Evolutionary conservation across 352 stramenopile species (phyloP).

Genomic region (Pythium myriotylum): DNA sequence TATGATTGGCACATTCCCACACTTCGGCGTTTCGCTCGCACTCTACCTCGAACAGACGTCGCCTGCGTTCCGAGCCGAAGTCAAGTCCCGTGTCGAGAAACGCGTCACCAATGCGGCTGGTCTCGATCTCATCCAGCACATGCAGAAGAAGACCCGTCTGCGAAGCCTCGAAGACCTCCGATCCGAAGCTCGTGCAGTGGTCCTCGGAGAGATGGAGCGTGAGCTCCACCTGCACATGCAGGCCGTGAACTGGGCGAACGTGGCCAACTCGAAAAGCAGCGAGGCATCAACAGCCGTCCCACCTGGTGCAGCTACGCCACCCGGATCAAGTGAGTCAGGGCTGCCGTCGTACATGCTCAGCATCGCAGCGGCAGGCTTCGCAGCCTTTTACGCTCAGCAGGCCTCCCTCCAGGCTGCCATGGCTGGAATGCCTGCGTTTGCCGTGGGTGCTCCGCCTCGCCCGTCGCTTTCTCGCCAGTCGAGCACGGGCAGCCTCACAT

Average conservation of each 20-base stretch:
- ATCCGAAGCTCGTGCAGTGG: constrained; percentile 58
- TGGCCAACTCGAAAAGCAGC: constrained; percentile 15
- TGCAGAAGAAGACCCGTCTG: constrained; percentile 84
- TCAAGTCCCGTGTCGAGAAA: constrained; percentile 79
- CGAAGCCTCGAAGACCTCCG: constrained; percentile 71
- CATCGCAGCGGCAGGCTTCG: constrained; percentile 58
- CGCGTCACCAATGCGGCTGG: constrained; percentile 67
- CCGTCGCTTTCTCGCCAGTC: constrained; percentile 26
- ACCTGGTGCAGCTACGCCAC: not conserved
- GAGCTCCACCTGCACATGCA: constrained; percentile 78
- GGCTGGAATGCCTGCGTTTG: constrained; percentile 10
- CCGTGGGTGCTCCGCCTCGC: constrained; percentile 2
- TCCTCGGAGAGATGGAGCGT: constrained; percentile 72
- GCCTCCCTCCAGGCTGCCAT: constrained; percentile 39
- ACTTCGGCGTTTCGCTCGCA: constrained; percentile 66
- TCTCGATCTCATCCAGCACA: constrained; percentile 78
- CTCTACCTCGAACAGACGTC: constrained; percentile 80
- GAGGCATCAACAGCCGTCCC: constrained; percentile 6
- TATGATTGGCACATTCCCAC: constrained; percentile 54
- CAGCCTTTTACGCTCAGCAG: constrained; percentile 61
- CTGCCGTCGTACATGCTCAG: constrained; percentile 63
- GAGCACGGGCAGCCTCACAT: constrained; percentile 17
- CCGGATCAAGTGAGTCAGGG: constrained; percentile 10
- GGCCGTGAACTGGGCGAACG: constrained; percentile 61
- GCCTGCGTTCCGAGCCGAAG: constrained; percentile 60